Evolutionary conservation across 768 basidiomycete genomes (phyloP), one percentile per base, ranked within the genome.

Genomic region (Obba rivulosa): DNA sequence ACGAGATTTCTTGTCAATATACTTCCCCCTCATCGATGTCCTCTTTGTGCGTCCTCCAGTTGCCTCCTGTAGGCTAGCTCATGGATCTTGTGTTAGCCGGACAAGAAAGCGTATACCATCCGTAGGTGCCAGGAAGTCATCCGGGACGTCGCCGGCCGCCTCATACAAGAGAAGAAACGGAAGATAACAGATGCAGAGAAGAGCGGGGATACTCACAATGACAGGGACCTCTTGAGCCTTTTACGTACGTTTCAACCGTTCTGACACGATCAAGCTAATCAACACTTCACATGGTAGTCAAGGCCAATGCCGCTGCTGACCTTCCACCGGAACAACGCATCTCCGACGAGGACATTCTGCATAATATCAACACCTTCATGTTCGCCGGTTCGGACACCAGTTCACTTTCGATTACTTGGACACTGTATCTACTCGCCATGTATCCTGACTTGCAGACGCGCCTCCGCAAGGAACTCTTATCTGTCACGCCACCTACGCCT

Each of bases 311-410:
- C 50, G 80, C 88, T 2, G 77, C 71, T 0, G 87, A 92, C 51
- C 69, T 89, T 14, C 74, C 81, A 25, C 70, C 71, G 0, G 81
- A 85, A 42, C 80, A 85, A 53, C 78, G 83, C 31, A 82, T 95
- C 55, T 86, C 91, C 0, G 93, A 96, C 59, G 81, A 86, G 24
- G 93, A 95, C 58, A 83, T 94, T 43, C 72, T 92, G 10, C 73
- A 89, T 59, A 92, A 83, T 50, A 83, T 94, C 65, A 90, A 87
- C 57, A 92, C 91, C 0, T 87, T 94, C 63, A 81, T 92, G 75
- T 91, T 92, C 62, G 90, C 87, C 18, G 92, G 92, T 3, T 89
- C 92, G 11, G 91, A 94, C 58, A 90, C 91, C 0, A 85, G 85
- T 10, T 87, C 87, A 2, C 78, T 93, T 23, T 77, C 84, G 4